phyloP scores from a whole-genome alignment of 2,329 filamentous ascomycete genomes.

The Parastagonospora nodorum region DNA sequence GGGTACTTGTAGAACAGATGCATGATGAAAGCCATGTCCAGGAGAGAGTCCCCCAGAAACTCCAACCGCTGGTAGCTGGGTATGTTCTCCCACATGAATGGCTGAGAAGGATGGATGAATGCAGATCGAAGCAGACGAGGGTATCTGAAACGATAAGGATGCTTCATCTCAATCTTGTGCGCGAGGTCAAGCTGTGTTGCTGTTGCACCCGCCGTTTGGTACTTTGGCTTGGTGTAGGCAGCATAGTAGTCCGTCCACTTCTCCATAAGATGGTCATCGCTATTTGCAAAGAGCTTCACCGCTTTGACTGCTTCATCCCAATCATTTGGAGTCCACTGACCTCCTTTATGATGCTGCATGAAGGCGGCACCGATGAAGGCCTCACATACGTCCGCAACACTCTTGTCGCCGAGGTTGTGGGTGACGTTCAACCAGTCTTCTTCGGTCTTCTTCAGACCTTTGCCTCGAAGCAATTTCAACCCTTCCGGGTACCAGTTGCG shows the following conservation, averaged over 20 bases:
- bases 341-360: constrained; percentile 58
- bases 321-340: constrained; percentile 49
- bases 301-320: constrained; percentile 67
- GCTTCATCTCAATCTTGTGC: constrained; percentile 63
- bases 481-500: constrained; percentile 89
- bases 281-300: constrained; percentile 72
- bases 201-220: constrained; percentile 67
- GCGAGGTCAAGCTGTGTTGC: constrained; percentile 73
- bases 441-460: constrained; percentile 60
- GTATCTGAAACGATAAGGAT: constrained; percentile 72
- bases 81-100: constrained; percentile 73
- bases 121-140: constrained; percentile 80
- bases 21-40: constrained; percentile 85
- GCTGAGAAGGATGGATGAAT: constrained; percentile 86
- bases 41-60: constrained; percentile 86
- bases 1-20: constrained; percentile 80
- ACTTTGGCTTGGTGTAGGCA: constrained; percentile 70
- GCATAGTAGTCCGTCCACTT: constrained; percentile 75
- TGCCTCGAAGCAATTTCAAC: constrained; percentile 74
- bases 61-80: constrained; percentile 91
- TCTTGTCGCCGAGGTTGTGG: constrained; percentile 75
- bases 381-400: constrained; percentile 92
- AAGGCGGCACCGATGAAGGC: constrained; percentile 87
- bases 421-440: constrained; percentile 61
- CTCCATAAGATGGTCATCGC: constrained; percentile 70